Evolutionary conservation across 306 rosid genomes (phyloP).

Genomic region (Luffa acutangula): DNA sequence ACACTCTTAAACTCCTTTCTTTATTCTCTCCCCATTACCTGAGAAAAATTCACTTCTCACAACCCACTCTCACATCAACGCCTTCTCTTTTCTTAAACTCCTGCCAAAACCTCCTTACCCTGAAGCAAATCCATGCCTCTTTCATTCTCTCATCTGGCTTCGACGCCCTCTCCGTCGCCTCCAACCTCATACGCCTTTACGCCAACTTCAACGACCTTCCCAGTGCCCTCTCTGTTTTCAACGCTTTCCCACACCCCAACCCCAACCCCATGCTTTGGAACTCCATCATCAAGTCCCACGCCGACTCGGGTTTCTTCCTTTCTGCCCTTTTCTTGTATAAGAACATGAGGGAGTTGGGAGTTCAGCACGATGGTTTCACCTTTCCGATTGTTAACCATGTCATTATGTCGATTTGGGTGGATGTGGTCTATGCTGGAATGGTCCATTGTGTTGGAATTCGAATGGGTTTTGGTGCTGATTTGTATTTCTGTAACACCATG

Average conservation of each 20-base stretch:
- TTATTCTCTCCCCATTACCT: slow-evolving; percentile 37
- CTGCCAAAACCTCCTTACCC: slow-evolving; percentile 18
- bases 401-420: slow-evolving; percentile 11
- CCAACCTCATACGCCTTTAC: slow-evolving; percentile 19
- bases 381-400: slow-evolving; percentile 31
- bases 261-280: slow-evolving; percentile 32
- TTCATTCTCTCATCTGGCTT: slow-evolving; percentile 21
- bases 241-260: slow-evolving; percentile 2
- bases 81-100: slow-evolving; percentile 9
- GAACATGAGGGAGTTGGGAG: slow-evolving; percentile 30
- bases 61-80: background rate
- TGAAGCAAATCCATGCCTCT: slow-evolving; percentile 25
- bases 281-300: slow-evolving; percentile 23
- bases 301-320: slow-evolving; percentile 23
- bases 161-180: slow-evolving; percentile 1
- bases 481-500: slow-evolving; percentile 45
- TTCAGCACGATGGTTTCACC: slow-evolving; percentile 31
- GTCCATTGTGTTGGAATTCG: slow-evolving; percentile 34
- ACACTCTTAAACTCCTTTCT: slow-evolving; percentile 9
- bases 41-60: slow-evolving; percentile 13
- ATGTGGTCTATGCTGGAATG: slow-evolving; percentile 28
- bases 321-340: slow-evolving; percentile 27
- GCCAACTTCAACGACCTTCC: slow-evolving; percentile 20
- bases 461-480: slow-evolving; percentile 34
- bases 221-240: slow-evolving; percentile 21